Base-by-base conservation (phyloP, 768 basidiomycete species). In the Thelephora ganbajun region DNA sequence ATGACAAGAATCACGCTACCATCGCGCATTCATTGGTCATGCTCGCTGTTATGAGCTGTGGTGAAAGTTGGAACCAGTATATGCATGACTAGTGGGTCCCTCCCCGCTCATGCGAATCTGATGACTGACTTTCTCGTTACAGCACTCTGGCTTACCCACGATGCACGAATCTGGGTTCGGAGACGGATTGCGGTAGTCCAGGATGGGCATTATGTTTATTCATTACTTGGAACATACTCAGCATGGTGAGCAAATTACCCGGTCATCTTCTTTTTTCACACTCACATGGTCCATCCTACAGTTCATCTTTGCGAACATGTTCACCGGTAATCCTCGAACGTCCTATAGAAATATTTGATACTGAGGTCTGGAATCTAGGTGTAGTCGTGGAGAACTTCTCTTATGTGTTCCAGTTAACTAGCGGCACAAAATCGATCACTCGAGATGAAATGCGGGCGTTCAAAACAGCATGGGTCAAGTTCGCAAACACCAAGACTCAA, bases 301-400 rank as follows among this genome's bases (percentile, higher is more conserved):
- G 92, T 96, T 92, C 62, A 92, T 97, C 57, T 92, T 97, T 62
- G 76, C 86, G 53, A 96, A 94, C 65, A 79, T 96, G 80, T 93
- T 93, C 61, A 92, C 89, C 63, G 89, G 87, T 83, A 55, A 49
- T 66, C 52, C 11, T 5, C 33, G 30, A 23, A 49, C 13, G 2
- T 20, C 18, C 9, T n/a, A 30, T 6, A 9, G 23, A 23, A 23
- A 6, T 5, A 35, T 44, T 18, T 14, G 18, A 50, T 56, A 19
- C 53, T 22, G n/a, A 16, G 37, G 2, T 48, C 9, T 9, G 26
- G 26, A 30, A 30, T 19, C 11, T 48, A 78, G 79, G 80, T 84
- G 87, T 93, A 51, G 83, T 94, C 47, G 92, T 94, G 54, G 84
- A 97, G 63, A 92, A 83, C 59, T 97, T 98, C 64, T 88, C 89